These are phyloP conservation scores for Mortierella sp. DNA, from an alignment of 371 early-diverging fungal species.

Conservation along the genomic window DNA sequence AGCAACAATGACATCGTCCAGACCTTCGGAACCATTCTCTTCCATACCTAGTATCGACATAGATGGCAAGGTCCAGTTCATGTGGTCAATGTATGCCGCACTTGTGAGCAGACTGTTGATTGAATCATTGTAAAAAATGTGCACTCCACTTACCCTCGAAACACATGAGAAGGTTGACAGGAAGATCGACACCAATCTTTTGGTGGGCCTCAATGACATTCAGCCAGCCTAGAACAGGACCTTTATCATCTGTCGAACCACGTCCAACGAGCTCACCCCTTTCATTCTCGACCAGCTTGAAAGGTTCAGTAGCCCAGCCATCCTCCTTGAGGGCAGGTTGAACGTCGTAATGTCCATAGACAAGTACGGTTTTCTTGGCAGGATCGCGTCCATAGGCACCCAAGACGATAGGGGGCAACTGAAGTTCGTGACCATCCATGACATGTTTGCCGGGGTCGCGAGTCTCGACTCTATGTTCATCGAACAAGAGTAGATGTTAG, in stretches of 20 bases:
- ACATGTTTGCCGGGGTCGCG: constrained; percentile 87
- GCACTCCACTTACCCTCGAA: constrained; percentile 90
- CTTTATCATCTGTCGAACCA: constrained; percentile 96
- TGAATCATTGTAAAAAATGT: background rate
- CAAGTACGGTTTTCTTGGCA: constrained; percentile 92
- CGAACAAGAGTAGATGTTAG: background rate
- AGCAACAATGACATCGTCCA: constrained; percentile 86
- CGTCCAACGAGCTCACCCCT: constrained; percentile 90
- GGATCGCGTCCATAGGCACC: constrained; percentile 91
- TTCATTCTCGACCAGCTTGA: constrained; percentile 84
- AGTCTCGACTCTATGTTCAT: constrained; percentile 57
- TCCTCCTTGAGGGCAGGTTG: constrained; percentile 95
- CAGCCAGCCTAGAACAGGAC: constrained; percentile 94
- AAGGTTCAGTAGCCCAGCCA: constrained; percentile 97
- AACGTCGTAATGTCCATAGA: constrained; percentile 96
- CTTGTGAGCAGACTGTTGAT: background rate
- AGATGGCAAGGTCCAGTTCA: background rate
- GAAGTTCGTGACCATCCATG: constrained; percentile 80
- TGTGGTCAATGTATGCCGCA: too few relatives aligned
- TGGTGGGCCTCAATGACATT: constrained; percentile 94
- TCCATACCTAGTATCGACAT: constrained; percentile 55
- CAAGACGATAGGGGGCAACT: constrained; percentile 93
- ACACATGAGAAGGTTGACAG: constrained; percentile 94
- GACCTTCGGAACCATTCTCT: constrained; percentile 87
- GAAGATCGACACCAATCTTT: constrained; percentile 87